Base-by-base conservation (phyloP, 2,329 filamentous ascomycete species). In the Aspergillus japonicus region DNA sequence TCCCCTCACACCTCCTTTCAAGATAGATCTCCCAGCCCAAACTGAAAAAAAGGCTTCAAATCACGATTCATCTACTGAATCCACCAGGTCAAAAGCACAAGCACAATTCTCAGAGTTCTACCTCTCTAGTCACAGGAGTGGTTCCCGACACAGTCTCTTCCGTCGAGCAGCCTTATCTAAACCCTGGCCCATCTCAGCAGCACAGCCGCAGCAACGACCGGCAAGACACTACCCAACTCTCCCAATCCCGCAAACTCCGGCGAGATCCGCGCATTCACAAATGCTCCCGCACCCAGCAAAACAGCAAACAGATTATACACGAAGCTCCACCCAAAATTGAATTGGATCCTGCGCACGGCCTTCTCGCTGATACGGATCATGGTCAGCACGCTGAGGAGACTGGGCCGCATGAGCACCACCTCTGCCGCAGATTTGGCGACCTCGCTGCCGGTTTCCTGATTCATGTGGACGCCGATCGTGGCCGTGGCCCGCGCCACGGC, bases 151-250 rank as follows among this genome's bases (percentile, higher is more conserved):
- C 24, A 1, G 24, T 26, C 24, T 1, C 7, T 26, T 26, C 24
- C 7, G 24, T 7, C 1, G 24, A 26, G 24, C 4, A 26, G 24
- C 24, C 1, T 1, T 26, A 26, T 26, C 50, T 64, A 68, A 58
- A 64, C 52, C 62, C 63, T 69, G 16, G 65, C 58, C 68, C 69
- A 71, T 11, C 69, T 61, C 64, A 75, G 56, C 55, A 72, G 74
- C 65, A 85, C 75, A 0, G 86, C 87, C 48, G 82, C 82, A 5
- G 78, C 69, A 65, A 91, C 82, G 3, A 92, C 88, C 0, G 89
- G 89, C 69, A 90, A 59, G 0, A 93, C 87, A 67, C 89, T 92
- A 0, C 91, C 87, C 33, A 92, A 70, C 76, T 92, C 89, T 0
- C 89, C 89, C 8, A 92, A 67, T 0, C 87, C 89, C 0, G 88